Base-by-base conservation (phyloP, 2,329 filamentous ascomycete species). In the Graphilbum fragrans region DNA sequence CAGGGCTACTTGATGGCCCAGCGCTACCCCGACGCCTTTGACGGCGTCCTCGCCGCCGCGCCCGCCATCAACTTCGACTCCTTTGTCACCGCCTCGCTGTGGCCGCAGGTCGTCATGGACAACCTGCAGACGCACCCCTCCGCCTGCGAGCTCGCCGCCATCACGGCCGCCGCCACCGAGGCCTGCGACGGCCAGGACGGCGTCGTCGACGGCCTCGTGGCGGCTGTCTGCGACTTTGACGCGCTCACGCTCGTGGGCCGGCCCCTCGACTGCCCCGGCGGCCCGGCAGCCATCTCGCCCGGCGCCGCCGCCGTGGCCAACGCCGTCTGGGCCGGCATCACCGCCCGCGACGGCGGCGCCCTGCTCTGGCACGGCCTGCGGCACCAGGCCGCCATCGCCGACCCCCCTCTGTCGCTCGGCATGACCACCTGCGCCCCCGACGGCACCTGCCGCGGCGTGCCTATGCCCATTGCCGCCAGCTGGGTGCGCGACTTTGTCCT, bases 1-100 rank as follows among this genome's bases (percentile, higher is more conserved):
- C 69, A 74, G 55, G 70, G 69, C 4, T 54, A 70, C 21, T 66
- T 66, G 42, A 58, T 65, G 23, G 61, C 67, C 4, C 62, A 72
- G 47, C 51, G 60, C n/a, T 72, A 64, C 46, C 69, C 69, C 0
- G 58, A 67, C 7, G 65, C 69, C 33, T 72, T 69, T 40, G 66
- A 73, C 43, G 69, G 68, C 5, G 63, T 71, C 11, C 49, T 68
- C 2, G 67, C 65, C 5, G 62, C 21, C 4, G 32, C 43, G 31
- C 43, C 43, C 7, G 43, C 37, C 9, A 16, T 38, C 59, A 32
- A 36, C 29, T 39, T 39, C 29, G 27, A 6, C 65, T 59, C 60
- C 64, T 11, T 45, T 5, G 10, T 43, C 17, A 12, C 37, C 4
- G 35, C 16, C 12, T 34, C 16, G 11, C 20, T 37, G 8, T 50